phyloP scores from a whole-genome alignment of 2,329 filamentous ascomycete genomes.

The Colletotrichum navitas region DNA sequence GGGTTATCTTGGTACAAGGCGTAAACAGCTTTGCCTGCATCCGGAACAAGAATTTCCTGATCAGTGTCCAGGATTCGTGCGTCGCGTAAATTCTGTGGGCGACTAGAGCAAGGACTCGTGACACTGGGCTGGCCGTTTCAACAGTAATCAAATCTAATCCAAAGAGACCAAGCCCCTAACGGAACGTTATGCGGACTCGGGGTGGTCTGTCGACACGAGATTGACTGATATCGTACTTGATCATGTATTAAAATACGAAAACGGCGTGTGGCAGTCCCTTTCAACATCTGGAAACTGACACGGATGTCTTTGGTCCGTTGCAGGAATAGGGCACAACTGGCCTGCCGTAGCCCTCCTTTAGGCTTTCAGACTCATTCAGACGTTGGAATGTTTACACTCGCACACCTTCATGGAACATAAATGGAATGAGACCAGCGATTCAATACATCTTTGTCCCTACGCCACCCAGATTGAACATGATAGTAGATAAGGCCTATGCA shows the following conservation, averaged over 20 bases:
- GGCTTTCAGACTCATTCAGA: constrained; percentile 15
- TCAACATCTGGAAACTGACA: constrained; percentile 45
- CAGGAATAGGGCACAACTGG: constrained; percentile 30
- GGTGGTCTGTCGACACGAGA: not conserved
- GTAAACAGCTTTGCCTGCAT: constrained; percentile 49
- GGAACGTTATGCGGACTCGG: constrained; percentile 11
- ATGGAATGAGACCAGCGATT: not conserved
- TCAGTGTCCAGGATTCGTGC: constrained; percentile 49
- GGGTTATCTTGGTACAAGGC: not conserved
- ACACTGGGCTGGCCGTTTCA: constrained; percentile 46
- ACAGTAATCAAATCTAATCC: constrained; percentile 43
- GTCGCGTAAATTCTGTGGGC: constrained; percentile 47
- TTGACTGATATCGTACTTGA: constrained; percentile 9
- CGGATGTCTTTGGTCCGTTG: constrained; percentile 43
- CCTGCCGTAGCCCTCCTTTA: constrained; percentile 36
- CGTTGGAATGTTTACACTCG: constrained; percentile 12
- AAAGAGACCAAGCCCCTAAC: constrained; percentile 29
- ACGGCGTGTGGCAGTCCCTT: constrained; percentile 46
- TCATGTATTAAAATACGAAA: constrained; percentile 46
- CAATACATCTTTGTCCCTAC: not conserved
- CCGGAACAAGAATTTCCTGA: constrained; percentile 51
- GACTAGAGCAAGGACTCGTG: constrained; percentile 46
- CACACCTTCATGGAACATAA: constrained; percentile 17
- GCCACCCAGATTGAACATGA: not conserved
- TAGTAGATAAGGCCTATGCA: too few relatives aligned